Base-by-base conservation (phyloP, 345 rosid genomes). In the Rhodamnia argentea region DNA sequence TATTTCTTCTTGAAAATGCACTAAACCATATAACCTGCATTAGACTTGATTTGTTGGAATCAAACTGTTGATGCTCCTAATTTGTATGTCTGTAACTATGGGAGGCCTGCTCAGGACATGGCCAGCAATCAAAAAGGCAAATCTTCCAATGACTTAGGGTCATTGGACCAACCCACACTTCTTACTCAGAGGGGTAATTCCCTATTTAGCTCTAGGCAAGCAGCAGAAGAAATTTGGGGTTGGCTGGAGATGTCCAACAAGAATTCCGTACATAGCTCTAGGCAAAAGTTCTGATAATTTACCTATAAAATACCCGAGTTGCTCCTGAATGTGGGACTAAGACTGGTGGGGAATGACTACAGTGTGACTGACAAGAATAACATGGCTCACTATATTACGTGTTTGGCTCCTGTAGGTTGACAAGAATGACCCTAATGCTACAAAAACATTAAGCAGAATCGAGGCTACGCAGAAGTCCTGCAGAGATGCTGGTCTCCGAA, bases 381-480 rank as follows among this genome's bases (percentile, higher is more conserved):
- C 3, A 70, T 70, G 37, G 13, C 78, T 70, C 47, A 70, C 78
- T 32, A 32, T 37, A 22, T 70, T 70, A 4, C 1, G 13, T 47
- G 12, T 70, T 37, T 70, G 26, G 26, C 47, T 70, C 78, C 22
- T 70, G 47, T 70, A 97, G 99, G 94, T 96, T 64, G 92, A 95
- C 89, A 89, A 84, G 87, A 91, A 86, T 44, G 98, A 96, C 84
- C 99, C 98, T 9, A 94, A 91, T 90, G 95, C 94, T 52, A 84
- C 87, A 86, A 92, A 90, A 87, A 93, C 96, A 40, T 83, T 91
- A 83, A 91, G 88, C 86, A 90, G 93, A 85, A 87, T 97, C 52
- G 97, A 95, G 86, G 93, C 93, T 11, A 86, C 93, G 55, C 94
- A 93, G 91, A 92, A 93, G 87, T 55, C 90, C 47, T 96, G 98